Conservation (phyloP, 768 basidiomycete genomes). For the Lactarius trivialis region DNA sequence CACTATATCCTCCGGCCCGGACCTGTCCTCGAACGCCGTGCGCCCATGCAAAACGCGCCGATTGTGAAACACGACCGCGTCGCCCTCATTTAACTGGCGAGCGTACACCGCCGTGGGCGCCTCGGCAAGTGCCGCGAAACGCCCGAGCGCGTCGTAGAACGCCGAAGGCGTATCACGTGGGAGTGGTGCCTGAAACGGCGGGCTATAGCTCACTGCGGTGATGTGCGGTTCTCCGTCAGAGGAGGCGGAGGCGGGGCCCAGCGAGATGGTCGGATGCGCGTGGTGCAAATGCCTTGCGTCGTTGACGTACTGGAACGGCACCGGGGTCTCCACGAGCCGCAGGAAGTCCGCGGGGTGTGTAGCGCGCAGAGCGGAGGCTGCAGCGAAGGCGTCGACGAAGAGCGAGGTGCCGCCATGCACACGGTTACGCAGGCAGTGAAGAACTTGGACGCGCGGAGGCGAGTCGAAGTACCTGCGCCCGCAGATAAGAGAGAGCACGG, state of each 20-base stretch:
- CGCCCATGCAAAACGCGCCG: slow-evolving; percentile 83
- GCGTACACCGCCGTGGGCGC: slow-evolving; percentile 44
- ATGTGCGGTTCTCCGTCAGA: slow-evolving; percentile 31
- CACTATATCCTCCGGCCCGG: slow-evolving; percentile 25
- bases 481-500: background rate
- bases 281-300: slow-evolving; percentile 77
- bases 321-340: slow-evolving; percentile 51
- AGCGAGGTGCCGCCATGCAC: slow-evolving; percentile 79
- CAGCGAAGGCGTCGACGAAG: slow-evolving; percentile 76
- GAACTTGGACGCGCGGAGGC: slow-evolving; percentile 87
- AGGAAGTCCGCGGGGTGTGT: slow-evolving; percentile 47
- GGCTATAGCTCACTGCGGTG: slow-evolving; percentile 80
- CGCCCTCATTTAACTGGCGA: slow-evolving; percentile 72
- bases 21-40: slow-evolving; percentile 56
- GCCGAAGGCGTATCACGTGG: slow-evolving; percentile 43
- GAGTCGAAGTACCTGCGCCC: slow-evolving; percentile 73
- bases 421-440: slow-evolving; percentile 84
- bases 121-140: slow-evolving; percentile 56
- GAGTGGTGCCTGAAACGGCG: slow-evolving; percentile 89
- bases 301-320: slow-evolving; percentile 90
- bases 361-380: slow-evolving; percentile 47
- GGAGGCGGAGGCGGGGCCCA: slow-evolving; percentile 29
- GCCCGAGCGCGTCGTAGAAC: slow-evolving; percentile 57
- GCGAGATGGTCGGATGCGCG: slow-evolving; percentile 70
- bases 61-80: slow-evolving; percentile 90